Base-by-base conservation (phyloP, 768 basidiomycete genomes). In the Macrolepiota dolichaula region DNA sequence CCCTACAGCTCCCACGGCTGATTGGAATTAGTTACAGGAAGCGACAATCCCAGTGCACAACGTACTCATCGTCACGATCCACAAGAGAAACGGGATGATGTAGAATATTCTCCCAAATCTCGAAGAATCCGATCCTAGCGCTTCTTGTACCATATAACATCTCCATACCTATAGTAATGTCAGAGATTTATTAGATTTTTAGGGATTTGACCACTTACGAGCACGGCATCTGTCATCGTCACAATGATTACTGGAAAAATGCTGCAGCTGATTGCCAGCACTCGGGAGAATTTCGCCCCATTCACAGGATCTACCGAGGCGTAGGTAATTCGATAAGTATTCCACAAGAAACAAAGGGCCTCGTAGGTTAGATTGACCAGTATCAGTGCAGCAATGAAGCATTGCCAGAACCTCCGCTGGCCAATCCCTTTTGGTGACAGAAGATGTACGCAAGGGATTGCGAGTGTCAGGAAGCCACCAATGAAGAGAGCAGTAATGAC, bases 81-180 rank as follows among this genome's bases (percentile, higher is more conserved):
- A 55, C 12, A 55, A 24, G 22, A 19, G 44, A 9, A 12, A 3
- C 4, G 54, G 54, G 7, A 55, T 12, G 9, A 44, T 40, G 37
- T 38, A 55, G 10, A 55, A 55, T 11, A 44, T 22, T n/a, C 3
- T 44, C 27, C 35, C 27, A 24, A n/a, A 55, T 42, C 42, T 25
- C 13, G 54, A 9, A 4, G 17, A 42, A 19, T n/a, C 17, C 25
- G 25, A 17, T 29, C 40, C 54, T 13, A 55, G 15, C 11, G 54
- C 24, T 13, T 38, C 19, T 17, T 55, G 54, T 22, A 55, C 54
- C 54, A 55, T 55, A n/a, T 25, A 55, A 29, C 54, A 55, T 27
- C 54, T 27, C 54, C 54, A 55, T 27, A 44, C 54, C 54, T 55
- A 15, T 27, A 35, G 32, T 27, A 42, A 42, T 11, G 4, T 13